Conservation (phyloP, 257 asterid genomes). For the Penstemon eatonii region DNA sequence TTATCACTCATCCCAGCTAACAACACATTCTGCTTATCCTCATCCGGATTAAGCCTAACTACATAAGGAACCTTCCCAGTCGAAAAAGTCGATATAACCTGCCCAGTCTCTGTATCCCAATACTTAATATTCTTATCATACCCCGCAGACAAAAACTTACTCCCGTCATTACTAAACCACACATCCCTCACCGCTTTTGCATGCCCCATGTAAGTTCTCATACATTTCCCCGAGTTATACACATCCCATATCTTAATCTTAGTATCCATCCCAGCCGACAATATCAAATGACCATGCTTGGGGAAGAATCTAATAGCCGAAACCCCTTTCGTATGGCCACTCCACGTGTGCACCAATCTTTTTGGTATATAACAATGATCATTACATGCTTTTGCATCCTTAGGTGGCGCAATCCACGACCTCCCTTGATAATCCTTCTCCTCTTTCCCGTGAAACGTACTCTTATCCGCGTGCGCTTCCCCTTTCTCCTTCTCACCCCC, state of each 20-base stretch:
- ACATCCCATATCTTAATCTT: slow-evolving; percentile 99
- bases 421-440: slow-evolving; percentile 97
- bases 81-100: slow-evolving; percentile 87
- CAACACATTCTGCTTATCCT: slow-evolving; percentile 94
- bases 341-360: slow-evolving; percentile 95
- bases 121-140: slow-evolving; percentile 96
- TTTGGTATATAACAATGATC: slow-evolving; percentile 98
- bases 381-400: slow-evolving; percentile 90
- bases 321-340: slow-evolving; percentile 96
- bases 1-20: slow-evolving; percentile 99
- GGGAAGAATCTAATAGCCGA: slow-evolving; percentile 97
- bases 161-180: slow-evolving; percentile 88
- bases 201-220: slow-evolving; percentile 99
- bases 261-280: slow-evolving; percentile 97
- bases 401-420: slow-evolving; percentile 95
- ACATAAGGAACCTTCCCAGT: slow-evolving; percentile 94
- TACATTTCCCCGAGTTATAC: slow-evolving; percentile 79
- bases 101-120: slow-evolving; percentile 99
- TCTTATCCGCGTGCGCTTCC: slow-evolving; percentile 64
- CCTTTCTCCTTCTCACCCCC: slow-evolving; percentile 71
- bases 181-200: slow-evolving; percentile 89
- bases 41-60: slow-evolving; percentile 95
- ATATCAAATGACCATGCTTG: slow-evolving; percentile 80
- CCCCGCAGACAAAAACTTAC: slow-evolving; percentile 88
- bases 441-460: slow-evolving; percentile 93